Percentiles rank a stretch among this genome's conserved stretches.
Conservation (phyloP, 768 basidiomycete species). For the Phlebiopsis gigantea region DNA sequence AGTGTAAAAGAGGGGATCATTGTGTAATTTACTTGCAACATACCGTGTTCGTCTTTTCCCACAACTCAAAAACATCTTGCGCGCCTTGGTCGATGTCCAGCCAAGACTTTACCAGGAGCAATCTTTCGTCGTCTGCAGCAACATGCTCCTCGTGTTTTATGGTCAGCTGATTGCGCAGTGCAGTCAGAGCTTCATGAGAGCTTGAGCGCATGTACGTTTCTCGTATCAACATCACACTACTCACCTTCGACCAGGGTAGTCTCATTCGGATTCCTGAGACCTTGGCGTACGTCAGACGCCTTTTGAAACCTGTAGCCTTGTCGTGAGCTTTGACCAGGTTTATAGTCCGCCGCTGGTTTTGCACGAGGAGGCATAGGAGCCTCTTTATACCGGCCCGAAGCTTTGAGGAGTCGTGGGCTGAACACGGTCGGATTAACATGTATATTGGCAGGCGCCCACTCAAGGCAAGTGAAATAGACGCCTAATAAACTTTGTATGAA, state of each 20-base stretch:
- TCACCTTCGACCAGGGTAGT: slow-evolving; percentile 12
- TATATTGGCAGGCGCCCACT: background rate
- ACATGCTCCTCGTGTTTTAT: slow-evolving; percentile 44
- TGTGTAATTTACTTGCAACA: too few species aligned
- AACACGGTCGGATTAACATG: background rate
- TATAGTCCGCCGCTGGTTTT: background rate
- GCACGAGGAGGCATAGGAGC: background rate
- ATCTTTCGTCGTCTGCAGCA: slow-evolving; percentile 51
- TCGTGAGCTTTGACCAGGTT: background rate
- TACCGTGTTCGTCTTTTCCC: slow-evolving; percentile 52
- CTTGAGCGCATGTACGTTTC: background rate
- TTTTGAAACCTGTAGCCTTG: slow-evolving; percentile 5
- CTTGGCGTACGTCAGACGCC: slow-evolving; percentile 10
- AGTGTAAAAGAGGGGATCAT: too few species aligned
- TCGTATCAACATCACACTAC: background rate
- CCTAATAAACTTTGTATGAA: background rate
- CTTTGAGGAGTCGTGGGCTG: background rate
- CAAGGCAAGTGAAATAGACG: background rate
- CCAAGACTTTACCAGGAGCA: slow-evolving; percentile 59
- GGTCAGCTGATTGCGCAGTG: slow-evolving; percentile 61
- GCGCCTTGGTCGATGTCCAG: slow-evolving; percentile 51
- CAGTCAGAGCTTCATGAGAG: slow-evolving; percentile 34
- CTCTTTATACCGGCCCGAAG: background rate
- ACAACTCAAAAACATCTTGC: slow-evolving; percentile 56
- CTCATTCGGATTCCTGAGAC: slow-evolving; percentile 11